These are phyloP conservation scores for Plasmodium gaboni DNA, from an alignment of 169 alveolate genomes.

Conservation along the genomic window DNA sequence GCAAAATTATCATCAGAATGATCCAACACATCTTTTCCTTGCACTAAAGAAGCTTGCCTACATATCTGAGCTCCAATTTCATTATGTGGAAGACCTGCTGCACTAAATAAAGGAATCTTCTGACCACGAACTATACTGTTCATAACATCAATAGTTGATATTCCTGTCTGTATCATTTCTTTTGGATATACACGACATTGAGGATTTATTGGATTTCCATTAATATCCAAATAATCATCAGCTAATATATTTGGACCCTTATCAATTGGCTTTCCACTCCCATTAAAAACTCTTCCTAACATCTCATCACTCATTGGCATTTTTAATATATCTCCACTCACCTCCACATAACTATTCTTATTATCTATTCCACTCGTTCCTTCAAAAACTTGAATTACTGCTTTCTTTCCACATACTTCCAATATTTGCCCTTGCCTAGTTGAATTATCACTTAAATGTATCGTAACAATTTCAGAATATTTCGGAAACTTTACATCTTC, in stretches of 20 bases:
- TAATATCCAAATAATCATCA: constrained; percentile 96
- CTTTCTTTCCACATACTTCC: constrained; percentile 98
- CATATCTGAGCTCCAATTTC: constrained; percentile 99
- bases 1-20: constrained; percentile 99
- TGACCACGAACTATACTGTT: constrained; percentile 99
- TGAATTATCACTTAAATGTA: constrained; percentile 98
- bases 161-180: constrained; percentile 99
- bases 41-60: constrained; percentile 99
- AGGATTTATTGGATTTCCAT: constrained; percentile 99
- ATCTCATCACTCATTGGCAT: constrained; percentile 99
- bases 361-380: constrained; percentile 99
- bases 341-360: constrained; percentile 96
- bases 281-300: constrained; percentile 99
- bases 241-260: constrained; percentile 99
- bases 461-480: constrained; percentile 97
- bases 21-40: constrained; percentile 98
- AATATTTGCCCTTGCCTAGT: constrained; percentile 98
- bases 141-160: constrained; percentile 99
- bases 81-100: constrained; percentile 99
- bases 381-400: constrained; percentile 99
- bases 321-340: constrained; percentile 98
- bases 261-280: constrained; percentile 99
- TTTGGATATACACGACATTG: constrained; percentile 98
- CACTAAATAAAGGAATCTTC: constrained; percentile 99
- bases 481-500: constrained; percentile 99